Conservation (phyloP, 345 rosid species). For the Raphanus raphanistrum region DNA sequence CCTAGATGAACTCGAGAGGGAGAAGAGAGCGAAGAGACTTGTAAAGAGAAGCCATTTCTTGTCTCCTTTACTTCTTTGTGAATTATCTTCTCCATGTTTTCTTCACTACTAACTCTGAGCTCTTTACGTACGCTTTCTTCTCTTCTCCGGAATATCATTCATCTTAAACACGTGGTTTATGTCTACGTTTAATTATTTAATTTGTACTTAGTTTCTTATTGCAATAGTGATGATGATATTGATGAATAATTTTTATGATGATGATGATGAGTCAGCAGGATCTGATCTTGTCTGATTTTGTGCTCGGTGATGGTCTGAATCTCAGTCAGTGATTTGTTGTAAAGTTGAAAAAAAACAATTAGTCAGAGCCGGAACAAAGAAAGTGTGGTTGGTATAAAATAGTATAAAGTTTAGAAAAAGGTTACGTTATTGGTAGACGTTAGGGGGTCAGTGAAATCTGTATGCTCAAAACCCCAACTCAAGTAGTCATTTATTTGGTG, state of each 20-base stretch:
- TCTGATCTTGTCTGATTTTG: slow-evolving; percentile 46
- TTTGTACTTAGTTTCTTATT: not conserved
- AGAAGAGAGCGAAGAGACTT: slow-evolving; percentile 62
- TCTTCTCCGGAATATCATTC: slow-evolving; percentile 16
- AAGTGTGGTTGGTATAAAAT: slow-evolving; percentile 1
- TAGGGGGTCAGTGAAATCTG: too few relatives aligned
- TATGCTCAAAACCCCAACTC: too few relatives aligned
- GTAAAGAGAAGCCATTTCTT: slow-evolving; percentile 68
- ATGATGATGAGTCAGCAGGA: slow-evolving; percentile 21
- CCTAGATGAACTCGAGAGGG: slow-evolving; percentile 72
- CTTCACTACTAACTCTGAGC: not conserved
- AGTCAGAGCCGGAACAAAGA: slow-evolving; percentile 8
- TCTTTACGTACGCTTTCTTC: not conserved
- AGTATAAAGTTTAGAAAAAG: not conserved
- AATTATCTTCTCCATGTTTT: slow-evolving; percentile 48
- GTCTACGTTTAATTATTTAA: not conserved
- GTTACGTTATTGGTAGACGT: not conserved
- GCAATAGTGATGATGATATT: not conserved
- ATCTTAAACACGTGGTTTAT: not conserved
- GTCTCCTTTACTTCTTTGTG: slow-evolving; percentile 74
- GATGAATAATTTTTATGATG: not conserved
- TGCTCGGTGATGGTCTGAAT: not conserved
- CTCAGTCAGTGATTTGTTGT: slow-evolving; percentile 55
- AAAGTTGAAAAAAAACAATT: slow-evolving; percentile 42
- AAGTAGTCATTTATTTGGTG: too few relatives aligned